Evolutionary conservation across 73 alveolate species (phyloP), one percentile per base, ranked within the genome.

Genomic region (Paraurostyla sp.): DNA sequence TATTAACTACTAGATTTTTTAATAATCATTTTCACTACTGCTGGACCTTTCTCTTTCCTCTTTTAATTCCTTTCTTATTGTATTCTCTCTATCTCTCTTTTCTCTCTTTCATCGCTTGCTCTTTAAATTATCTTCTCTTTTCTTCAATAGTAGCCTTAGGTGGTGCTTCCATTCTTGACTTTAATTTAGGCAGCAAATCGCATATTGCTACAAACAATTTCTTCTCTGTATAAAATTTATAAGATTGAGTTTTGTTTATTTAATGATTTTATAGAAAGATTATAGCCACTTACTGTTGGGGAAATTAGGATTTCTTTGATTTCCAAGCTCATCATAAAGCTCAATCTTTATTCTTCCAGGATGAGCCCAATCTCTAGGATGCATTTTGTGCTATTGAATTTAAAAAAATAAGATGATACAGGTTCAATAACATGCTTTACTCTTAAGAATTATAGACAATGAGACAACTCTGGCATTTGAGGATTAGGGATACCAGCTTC

Each of bases 381-480:
- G 87, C 73, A 50, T 48, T 73, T 45, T 73, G 23, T 50, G 56
- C 87, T 73, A 73, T 27, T 0, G n/a, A 48, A 45, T 43, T 73
- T 3, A 73, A 9, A 4, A 13, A 6, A n/a, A 73, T 7, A 23
- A 73, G 7, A 32, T n/a, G 18, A 73, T 73, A 73, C 87, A 30
- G 87, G 87, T 73, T 73, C 87, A 45, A 73, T 50, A 43, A 73
- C 87, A 50, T 73, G 87, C 71, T 73, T 73, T 3, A 73, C 38
- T 50, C 51, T 73, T 29, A 73, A 52, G 42, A 73, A 73, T 48
- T 45, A 48, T 15, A 73, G 59, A 6, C 32, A 15, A 73, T 73
- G 87, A 25, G 73, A 23, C 27, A 73, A 45, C 27, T 73, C 87
- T 25, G 69, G 71, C 49, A 73, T 16, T 33, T 73, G 42, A 1